Base-by-base conservation (phyloP, 2,329 filamentous ascomycete genomes). In the Trichoderma koningii region DNA sequence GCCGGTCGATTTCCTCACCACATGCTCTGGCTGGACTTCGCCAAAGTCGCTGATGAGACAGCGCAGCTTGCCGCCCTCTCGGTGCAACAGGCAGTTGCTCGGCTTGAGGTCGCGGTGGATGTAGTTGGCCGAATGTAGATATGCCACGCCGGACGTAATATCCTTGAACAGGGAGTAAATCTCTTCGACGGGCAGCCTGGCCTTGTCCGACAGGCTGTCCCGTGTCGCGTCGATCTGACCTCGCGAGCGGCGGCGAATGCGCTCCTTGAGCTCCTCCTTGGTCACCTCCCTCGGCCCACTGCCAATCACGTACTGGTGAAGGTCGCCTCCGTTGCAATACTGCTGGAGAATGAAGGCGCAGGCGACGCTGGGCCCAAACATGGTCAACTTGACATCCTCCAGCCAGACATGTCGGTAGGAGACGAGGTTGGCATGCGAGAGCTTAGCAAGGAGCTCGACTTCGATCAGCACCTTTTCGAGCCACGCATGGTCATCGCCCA, bases 361-460 rank as follows among this genome's bases (percentile, higher is more conserved):
- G 12, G 93, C 93, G 1, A 99, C 93, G 63, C 87, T 92, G 0
- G 96, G 95, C 0, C 93, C 91, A 75, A 99, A 99, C 1, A 86
- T 89, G 68, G 86, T 94, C 60, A 96, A 86, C 70, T 90, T 87
- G 61, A 90, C 89, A 75, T 97, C 90, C 76, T 99, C 94, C 17
- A 99, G 83, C 95, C 95, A 99, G 38, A 97, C 95, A 77, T 98
- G 95, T 7, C 94, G 89, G 75, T 99, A 99, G 0, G 93, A 96
- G 1, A 99, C 95, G 9, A 99, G 82, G 68, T 99, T 99, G 65
- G 93, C 91, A 73, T 99, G 95, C 0, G 92, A 95, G 4, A 99
- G 85, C 71, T 92, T 91, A 71, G 96, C 93, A 26, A 99, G 84
- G 26, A 98, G 82, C 77, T 97, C 93, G 2, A 99, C 96, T 76